Conservation (phyloP, 169 alveolate genomes). For the Plasmodium adleri region DNA sequence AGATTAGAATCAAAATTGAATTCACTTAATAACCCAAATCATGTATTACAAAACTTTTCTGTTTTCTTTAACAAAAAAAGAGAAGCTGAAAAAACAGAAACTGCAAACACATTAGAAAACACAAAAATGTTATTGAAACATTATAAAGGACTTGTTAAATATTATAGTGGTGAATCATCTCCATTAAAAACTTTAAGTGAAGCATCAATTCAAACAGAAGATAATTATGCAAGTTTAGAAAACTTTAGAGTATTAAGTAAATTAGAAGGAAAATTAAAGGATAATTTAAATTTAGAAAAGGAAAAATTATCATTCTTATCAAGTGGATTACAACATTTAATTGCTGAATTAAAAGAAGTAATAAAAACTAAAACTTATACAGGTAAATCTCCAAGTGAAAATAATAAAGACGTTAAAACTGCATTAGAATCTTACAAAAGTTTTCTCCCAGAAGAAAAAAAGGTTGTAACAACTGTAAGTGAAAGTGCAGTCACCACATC, state of each 20-base stretch:
- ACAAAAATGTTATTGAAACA: slow-evolving; percentile 34
- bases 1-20: slow-evolving; percentile 19
- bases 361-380: slow-evolving; percentile 21
- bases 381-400: background rate
- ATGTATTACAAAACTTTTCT: slow-evolving; percentile 6
- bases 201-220: slow-evolving; percentile 25
- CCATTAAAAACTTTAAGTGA: slow-evolving; percentile 48
- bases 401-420: background rate
- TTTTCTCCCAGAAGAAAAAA: slow-evolving; percentile 20
- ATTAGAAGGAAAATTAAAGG: slow-evolving; percentile 20
- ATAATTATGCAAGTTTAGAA: slow-evolving; percentile 24
- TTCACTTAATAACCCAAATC: slow-evolving; percentile 12
- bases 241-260: slow-evolving; percentile 37
- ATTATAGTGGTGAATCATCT: slow-evolving; percentile 35
- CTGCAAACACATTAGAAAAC: slow-evolving; percentile 31
- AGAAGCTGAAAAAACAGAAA: slow-evolving; percentile 33
- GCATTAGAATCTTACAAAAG: slow-evolving; percentile 15
- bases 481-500: too few species aligned
- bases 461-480: too few species aligned
- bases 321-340: slow-evolving; percentile 38
- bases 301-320: slow-evolving; percentile 24
- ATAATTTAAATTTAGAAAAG: slow-evolving; percentile 41
- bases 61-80: slow-evolving; percentile 38
- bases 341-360: slow-evolving; percentile 41
- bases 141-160: slow-evolving; percentile 34